A percentile compares a stretch with the other conserved stretches of the same genome.
Evolutionary conservation across 192 early-diverging fungal genomes (phyloP).

Genomic region (Backusella circina): DNA sequence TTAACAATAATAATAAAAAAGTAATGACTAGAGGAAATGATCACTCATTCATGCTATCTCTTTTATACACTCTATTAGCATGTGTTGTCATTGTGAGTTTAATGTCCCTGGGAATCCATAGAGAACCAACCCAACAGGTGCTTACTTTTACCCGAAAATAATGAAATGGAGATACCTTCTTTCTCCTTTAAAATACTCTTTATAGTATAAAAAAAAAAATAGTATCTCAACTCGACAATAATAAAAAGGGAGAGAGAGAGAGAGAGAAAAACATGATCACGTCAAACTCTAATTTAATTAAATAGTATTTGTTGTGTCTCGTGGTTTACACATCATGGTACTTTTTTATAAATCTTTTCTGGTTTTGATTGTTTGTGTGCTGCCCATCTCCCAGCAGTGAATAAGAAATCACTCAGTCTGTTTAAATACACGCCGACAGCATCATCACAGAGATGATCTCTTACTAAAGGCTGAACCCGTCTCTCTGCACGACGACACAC

Average conservation of each 20-base stretch:
- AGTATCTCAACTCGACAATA: neutral
- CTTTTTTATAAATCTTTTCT: conserved; percentile 74
- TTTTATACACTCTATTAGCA: too few species aligned
- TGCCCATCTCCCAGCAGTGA: conserved; percentile 81
- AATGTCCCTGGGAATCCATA: neutral
- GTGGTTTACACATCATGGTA: neutral
- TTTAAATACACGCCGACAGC: conserved; percentile 70
- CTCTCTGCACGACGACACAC: conserved; percentile 88
- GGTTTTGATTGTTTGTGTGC: conserved; percentile 65
- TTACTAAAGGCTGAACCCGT: conserved; percentile 67
- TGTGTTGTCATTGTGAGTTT: neutral
- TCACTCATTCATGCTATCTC: too few species aligned
- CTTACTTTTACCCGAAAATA: neutral
- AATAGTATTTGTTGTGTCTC: neutral
- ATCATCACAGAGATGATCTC: conserved; percentile 52
- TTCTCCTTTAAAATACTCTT: neutral
- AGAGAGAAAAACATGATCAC: neutral
- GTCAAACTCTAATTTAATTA: neutral
- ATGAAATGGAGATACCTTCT: too few species aligned
- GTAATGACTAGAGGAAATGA: too few species aligned
- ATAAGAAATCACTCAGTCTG: conserved; percentile 86
- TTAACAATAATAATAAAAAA: neutral
- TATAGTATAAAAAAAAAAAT: neutral
- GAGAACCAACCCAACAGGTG: neutral
- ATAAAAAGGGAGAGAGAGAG: neutral